Evolutionary conservation across 202 grass and related monocot species (phyloP).

Genomic region (Zizania palustris): DNA sequence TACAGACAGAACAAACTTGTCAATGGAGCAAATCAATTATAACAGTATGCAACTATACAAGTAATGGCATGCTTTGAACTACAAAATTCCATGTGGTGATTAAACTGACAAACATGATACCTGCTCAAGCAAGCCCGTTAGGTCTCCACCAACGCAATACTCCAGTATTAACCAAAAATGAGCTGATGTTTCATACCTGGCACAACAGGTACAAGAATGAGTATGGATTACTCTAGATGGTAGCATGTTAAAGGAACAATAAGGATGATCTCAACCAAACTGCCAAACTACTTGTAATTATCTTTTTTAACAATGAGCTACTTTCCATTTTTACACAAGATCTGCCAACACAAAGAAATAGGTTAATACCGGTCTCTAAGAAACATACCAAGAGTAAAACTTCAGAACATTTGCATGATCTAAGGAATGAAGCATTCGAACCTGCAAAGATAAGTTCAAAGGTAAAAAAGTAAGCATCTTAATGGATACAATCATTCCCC

Average conservation of each 20-base stretch:
- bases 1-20: constrained; percentile 1
- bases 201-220: constrained; percentile 21
- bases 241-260: constrained; percentile 24
- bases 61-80: background rate
- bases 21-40: constrained; percentile 15
- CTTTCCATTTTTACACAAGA: background rate
- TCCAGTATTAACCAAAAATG: constrained; percentile 97
- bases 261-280: constrained; percentile 9
- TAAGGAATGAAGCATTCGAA: constrained; percentile 88
- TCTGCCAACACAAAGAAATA: constrained; percentile 18
- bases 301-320: constrained; percentile 1
- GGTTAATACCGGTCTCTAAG: background rate
- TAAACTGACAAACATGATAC: constrained; percentile 49
- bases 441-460: constrained; percentile 57
- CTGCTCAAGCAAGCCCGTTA: constrained; percentile 81
- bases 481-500: background rate
- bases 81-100: constrained; percentile 17
- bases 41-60: background rate
- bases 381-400: constrained; percentile 82
- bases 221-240: background rate
- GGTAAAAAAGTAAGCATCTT: constrained; percentile 25
- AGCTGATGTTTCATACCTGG: constrained; percentile 92
- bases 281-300: background rate
- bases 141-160: constrained; percentile 89
- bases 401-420: constrained; percentile 88